phyloP scores from a whole-genome alignment of 139 green algal species.

The Coelastrella sp. region DNA sequence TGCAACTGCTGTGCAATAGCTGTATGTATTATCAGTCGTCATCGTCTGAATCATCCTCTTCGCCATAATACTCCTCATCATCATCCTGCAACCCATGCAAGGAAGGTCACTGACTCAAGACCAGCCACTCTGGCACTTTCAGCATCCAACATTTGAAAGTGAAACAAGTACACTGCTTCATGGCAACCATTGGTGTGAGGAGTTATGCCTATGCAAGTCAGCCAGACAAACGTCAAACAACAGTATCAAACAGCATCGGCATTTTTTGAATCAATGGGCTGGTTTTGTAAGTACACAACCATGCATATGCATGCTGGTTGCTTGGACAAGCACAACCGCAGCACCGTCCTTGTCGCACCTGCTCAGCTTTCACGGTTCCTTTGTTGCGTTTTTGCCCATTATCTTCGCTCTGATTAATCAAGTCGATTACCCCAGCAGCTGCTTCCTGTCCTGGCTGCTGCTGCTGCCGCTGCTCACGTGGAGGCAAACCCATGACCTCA shows the following conservation, averaged over 20 bases:
- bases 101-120: no score
- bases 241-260: no score
- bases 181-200: no score
- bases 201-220: no score
- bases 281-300: no score
- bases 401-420: background rate
- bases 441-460: slow-evolving; percentile 5
- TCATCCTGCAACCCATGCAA: slow-evolving; percentile 11
- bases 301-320: no score
- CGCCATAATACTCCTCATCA: slow-evolving; percentile 31
- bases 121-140: no score
- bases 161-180: no score
- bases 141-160: no score
- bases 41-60: slow-evolving; percentile 41
- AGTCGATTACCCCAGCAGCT: slow-evolving; percentile 8
- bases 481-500: slow-evolving; percentile 35
- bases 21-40: slow-evolving; percentile 8
- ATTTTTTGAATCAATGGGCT: no score
- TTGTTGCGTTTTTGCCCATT: background rate
- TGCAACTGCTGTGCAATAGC: no score
- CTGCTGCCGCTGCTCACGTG: slow-evolving; percentile 17
- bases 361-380: slow-evolving; percentile 25
- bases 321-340: background rate
- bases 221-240: no score
- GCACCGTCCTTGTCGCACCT: background rate